Base-by-base conservation (phyloP, 768 basidiomycete species). In the Boletus sp. region DNA sequence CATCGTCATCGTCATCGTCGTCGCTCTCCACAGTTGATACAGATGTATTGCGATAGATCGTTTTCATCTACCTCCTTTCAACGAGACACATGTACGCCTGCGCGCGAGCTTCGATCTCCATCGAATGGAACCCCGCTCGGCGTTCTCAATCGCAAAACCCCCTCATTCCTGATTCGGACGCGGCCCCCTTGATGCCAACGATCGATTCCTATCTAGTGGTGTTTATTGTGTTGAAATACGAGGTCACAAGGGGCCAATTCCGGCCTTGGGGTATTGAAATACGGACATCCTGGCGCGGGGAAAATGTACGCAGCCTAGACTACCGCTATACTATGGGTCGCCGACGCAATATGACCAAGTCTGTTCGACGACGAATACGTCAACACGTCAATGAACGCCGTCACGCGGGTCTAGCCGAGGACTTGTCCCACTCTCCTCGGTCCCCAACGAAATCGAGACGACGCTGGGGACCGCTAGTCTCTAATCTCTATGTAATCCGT, bases 101-200 rank as follows among this genome's bases (percentile, higher is more conserved):
- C 39, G 8, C 18, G 24, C n/a, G 11, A 12, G 17, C 54, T 54
- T 35, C 36, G 45, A 29, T 29, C 32, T 30, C 44, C 20, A 28
- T 35, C 40, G 5, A 37, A 33, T 20, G 20, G 32, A 44, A 46
- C 37, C 9, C 47, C 47, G 47, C 47, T 49, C 28, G 28, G 14
- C 33, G 7, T 36, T 32, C 17, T 58, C 57, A 53, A 53, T 53
- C 58, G 58, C 58, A 60, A 54, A 59, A 59, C 58, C 1, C 52
- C 55, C 55, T 56, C 55, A 55, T 20, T 2, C 39, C 54, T 4
- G 37, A 54, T 32, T 32, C 18, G 30, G 54, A 51, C 18, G 28
- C 32, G 7, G 10, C 7, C 20, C 12, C 36, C 24, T 9, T 50
- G 35, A 52, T 54, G n/a, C n/a, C 33, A 52, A 36, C 29, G 53